Base-by-base conservation (phyloP, 1,284 basidiomycete genomes). In the Heterobasidion occidentale region DNA sequence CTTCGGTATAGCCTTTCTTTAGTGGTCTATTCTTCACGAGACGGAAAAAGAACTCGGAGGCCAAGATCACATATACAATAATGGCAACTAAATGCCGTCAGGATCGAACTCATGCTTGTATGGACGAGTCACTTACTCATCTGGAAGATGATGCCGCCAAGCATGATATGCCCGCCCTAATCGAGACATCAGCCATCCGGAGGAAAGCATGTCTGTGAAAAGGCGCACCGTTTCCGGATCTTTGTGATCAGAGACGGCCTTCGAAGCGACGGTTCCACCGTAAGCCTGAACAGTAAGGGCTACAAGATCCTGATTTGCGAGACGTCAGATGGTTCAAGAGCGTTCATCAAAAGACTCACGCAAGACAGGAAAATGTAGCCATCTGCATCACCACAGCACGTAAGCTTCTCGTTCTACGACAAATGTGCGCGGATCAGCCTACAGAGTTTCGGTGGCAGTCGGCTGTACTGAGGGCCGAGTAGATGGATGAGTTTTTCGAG, bases 121-220 rank as follows among this genome's bases (percentile, higher is more conserved):
- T 14, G 38, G 35, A 47, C n/a, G 11, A 15, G 7, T 1, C 11
- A 58, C 65, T 44, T 51, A 71, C 71, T 60, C 54, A 74, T 59
- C 51, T 75, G 73, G 52, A 72, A 61, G 33, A 70, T 54, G 46
- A 73, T 78, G 42, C 79, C 79, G 1, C 69, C 76, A 9, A 80
- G 70, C 77, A 79, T 78, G 60, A 80, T 74, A 55, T 76, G 57
- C 1, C 68, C 72, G 9, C 77, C 77, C 69, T 74, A 42, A n/a
- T 42, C 27, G 27, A 27, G 27, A 27, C 27, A 27, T 27, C 27
- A 27, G 27, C 27, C 27, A 27, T 27, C 6, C 27, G 27, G 27
- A 27, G 4, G 38, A 20, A 33, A 42, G 15, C 19, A 27, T 20
- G 9, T 14, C 20, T 17, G 20, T 36, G 12, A 11, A 2, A n/a